Conservation (phyloP, 202 grass and related monocot genomes). For the Zizania palustris region DNA sequence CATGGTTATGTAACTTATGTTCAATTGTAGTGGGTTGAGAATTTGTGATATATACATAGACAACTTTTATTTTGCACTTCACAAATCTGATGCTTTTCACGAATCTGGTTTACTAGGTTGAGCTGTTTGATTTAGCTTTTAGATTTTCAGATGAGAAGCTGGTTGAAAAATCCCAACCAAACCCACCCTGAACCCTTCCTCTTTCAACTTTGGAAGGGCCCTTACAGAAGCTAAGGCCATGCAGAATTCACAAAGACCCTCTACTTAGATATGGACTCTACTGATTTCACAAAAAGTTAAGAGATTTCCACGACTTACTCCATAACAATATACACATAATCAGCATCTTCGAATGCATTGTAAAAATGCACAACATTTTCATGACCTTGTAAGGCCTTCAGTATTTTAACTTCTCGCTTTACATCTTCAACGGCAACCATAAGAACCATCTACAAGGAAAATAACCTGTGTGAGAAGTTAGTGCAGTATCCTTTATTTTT, state of each 20-base stretch:
- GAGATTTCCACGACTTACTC: slow-evolving; percentile 65
- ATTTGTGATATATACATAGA: no score
- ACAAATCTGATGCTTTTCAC: no score
- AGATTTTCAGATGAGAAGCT: no score
- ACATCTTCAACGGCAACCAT: slow-evolving; percentile 87
- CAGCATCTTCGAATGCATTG: slow-evolving; percentile 83
- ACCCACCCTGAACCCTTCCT: not conserved
- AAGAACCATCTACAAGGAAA: slow-evolving; percentile 80
- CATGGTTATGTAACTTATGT: no score
- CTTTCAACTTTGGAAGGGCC: slow-evolving; percentile 17
- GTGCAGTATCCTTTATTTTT: not conserved
- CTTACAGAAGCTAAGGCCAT: not conserved
- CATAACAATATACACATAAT: slow-evolving; percentile 92
- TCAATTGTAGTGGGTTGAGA: no score
- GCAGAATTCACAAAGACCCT: not conserved
- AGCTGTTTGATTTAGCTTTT: no score
- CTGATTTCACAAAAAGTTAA: slow-evolving; percentile 24
- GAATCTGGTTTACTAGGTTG: no score
- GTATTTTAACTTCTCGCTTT: slow-evolving; percentile 85
- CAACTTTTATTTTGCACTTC: no score
- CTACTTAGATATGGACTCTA: slow-evolving; percentile 2
- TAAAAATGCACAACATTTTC: slow-evolving; percentile 88
- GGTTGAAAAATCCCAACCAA: no score
- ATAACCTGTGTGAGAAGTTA: slow-evolving; percentile 19
- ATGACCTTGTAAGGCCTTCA: slow-evolving; percentile 75